Evolutionary conservation across 1,284 basidiomycete genomes (phyloP).

Genomic region (Hymenochaete sp.): DNA sequence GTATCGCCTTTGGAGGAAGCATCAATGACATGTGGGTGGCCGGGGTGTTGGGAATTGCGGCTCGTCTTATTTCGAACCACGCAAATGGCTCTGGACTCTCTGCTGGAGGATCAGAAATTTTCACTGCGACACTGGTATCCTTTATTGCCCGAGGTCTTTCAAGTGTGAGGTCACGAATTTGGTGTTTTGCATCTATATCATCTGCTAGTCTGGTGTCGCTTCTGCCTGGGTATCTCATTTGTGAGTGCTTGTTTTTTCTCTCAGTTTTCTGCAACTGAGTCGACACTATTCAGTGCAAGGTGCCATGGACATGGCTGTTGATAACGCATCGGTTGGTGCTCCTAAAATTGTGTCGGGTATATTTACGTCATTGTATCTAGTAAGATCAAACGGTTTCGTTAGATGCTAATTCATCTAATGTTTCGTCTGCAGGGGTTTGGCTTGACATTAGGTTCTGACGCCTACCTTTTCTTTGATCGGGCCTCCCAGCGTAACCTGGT

Average conservation of each 20-base stretch:
- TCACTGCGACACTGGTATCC: constrained; percentile 72
- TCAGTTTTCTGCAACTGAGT: background rate
- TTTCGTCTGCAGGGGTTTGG: constrained; percentile 58
- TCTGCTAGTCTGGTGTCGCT: constrained; percentile 77
- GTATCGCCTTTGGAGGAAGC: constrained; percentile 75
- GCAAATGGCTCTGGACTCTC: constrained; percentile 71
- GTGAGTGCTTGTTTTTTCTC: constrained; percentile 37
- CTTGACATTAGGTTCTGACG: constrained; percentile 79
- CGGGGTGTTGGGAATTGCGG: constrained; percentile 56
- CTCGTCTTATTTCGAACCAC: constrained; percentile 64
- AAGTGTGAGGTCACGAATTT: constrained; percentile 62
- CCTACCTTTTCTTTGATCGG: constrained; percentile 73
- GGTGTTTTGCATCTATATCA: constrained; percentile 84
- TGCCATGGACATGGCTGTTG: constrained; percentile 79
- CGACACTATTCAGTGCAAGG: constrained; percentile 55
- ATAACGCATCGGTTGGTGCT: constrained; percentile 37
- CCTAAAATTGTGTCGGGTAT: constrained; percentile 67
- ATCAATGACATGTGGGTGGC: constrained; percentile 76
- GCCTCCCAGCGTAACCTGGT: constrained; percentile 45
- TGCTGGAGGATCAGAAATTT: constrained; percentile 85
- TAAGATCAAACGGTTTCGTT: constrained; percentile 23
- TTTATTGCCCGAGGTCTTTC: constrained; percentile 73
- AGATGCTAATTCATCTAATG: background rate
- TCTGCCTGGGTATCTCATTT: constrained; percentile 73
- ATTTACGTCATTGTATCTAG: constrained; percentile 80